Evolutionary conservation across 306 rosid genomes (phyloP).

Genomic region (Vigna hirtella): DNA sequence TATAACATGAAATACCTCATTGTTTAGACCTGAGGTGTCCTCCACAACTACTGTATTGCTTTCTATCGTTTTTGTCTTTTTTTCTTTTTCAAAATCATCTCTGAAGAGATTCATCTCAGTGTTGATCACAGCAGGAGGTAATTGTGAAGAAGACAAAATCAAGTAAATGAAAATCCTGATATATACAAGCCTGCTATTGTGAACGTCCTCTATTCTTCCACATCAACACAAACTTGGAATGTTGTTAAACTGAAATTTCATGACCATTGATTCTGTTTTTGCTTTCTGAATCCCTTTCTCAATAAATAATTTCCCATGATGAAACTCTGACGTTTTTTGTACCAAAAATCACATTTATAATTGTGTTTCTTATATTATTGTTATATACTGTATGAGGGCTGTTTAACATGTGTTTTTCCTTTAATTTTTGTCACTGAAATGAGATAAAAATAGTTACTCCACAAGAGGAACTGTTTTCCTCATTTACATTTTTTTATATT

Average conservation of each 20-base stretch:
- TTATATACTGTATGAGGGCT: constrained; percentile 13
- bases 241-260: not conserved
- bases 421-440: constrained; percentile 14
- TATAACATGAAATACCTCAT: constrained; percentile 13
- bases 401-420: constrained; percentile 28
- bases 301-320: constrained; percentile 31
- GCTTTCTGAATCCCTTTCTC: constrained; percentile 11
- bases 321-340: not conserved
- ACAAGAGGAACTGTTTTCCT: constrained; percentile 14
- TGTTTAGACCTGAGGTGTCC: not conserved
- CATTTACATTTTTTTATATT: not conserved
- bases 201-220: not conserved
- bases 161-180: not conserved
- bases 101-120: constrained; percentile 22
- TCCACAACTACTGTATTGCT: constrained; percentile 9
- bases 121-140: not conserved
- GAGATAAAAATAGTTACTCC: not conserved
- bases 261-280: not conserved
- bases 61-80: not conserved
- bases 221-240: not conserved
- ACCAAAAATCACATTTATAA: constrained; percentile 16
- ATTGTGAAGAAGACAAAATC: not conserved
- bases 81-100: not conserved
- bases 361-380: not conserved
- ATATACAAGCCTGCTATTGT: not conserved